A percentile compares a stretch with the other conserved stretches of the same genome.
phyloP scores from a whole-genome alignment of 257 asterid genomes.

The Mentha longifolia region DNA sequence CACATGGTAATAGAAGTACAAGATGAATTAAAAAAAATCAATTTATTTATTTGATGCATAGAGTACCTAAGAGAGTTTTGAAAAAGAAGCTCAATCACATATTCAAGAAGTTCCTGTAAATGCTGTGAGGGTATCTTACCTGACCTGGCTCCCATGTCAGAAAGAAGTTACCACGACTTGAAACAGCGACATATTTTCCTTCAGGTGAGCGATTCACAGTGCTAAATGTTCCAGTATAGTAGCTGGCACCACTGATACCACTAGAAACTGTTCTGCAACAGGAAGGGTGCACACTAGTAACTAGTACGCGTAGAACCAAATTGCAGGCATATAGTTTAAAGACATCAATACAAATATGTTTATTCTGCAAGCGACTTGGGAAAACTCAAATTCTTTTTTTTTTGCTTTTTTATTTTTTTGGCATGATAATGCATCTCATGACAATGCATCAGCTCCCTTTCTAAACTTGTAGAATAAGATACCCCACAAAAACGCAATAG shows the following conservation, averaged over 20 bases:
- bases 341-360: neutral
- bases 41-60: neutral
- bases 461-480: neutral
- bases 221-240: conserved; percentile 95
- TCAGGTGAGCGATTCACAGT: conserved; percentile 94
- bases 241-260: conserved; percentile 99
- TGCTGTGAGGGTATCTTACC: conserved; percentile 51
- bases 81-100: neutral
- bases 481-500: neutral
- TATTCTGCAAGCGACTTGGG: conserved; percentile 5
- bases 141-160: conserved; percentile 99
- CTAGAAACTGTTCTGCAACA: conserved; percentile 98
- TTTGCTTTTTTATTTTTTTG: neutral
- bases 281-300: conserved; percentile 36
- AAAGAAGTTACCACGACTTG: conserved; percentile 98
- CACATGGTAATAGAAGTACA: neutral
- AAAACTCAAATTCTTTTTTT: neutral
- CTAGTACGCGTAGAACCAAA: conserved; percentile 31
- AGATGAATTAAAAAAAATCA: conserved; percentile 13
- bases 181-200: conserved; percentile 95
- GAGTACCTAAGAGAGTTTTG: neutral
- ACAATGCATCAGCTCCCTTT: conserved; percentile 5
- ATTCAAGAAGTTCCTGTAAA: conserved; percentile 9
- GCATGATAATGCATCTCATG: neutral
- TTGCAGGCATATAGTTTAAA: conserved; percentile 16